Evolutionary conservation across 129 eudicot species (phyloP).

Genomic region (Chrysanthemum makinoi): DNA sequence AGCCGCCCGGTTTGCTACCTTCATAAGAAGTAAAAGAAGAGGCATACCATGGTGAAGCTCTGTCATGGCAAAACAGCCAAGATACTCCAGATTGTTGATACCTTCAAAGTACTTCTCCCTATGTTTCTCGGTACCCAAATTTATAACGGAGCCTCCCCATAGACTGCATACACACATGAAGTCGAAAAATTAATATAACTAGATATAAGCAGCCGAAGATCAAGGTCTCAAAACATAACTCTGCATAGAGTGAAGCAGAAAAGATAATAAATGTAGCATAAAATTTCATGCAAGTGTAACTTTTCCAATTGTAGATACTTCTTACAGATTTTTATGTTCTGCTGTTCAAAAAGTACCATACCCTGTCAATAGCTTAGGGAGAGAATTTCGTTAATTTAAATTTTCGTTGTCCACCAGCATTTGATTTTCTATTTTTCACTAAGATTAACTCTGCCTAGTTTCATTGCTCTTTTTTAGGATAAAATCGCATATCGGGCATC

Average conservation of each 20-base stretch:
- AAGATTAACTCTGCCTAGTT: background rate
- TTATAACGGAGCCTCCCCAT: constrained; percentile 97
- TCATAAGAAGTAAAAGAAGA: constrained; percentile 11
- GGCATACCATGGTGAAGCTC: constrained; percentile 94
- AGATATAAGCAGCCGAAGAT: too few species aligned
- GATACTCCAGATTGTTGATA: constrained; percentile 81
- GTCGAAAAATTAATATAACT: background rate
- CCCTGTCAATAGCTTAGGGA: too few species aligned
- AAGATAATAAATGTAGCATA: background rate
- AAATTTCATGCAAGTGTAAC: too few species aligned
- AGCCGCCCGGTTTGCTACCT: background rate
- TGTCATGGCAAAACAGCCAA: constrained; percentile 98
- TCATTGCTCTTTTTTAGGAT: background rate
- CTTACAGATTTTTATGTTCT: too few species aligned
- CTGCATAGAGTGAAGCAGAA: background rate
- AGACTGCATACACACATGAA: constrained; percentile 40
- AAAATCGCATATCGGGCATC: background rate
- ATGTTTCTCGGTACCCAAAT: constrained; percentile 94
- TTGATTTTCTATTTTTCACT: too few species aligned
- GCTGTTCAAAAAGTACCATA: too few species aligned
- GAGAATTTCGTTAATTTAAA: too few species aligned
- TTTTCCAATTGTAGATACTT: too few species aligned
- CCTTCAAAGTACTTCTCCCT: constrained; percentile 86
- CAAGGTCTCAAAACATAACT: background rate
- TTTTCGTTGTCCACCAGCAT: too few species aligned